Percentiles rank a stretch among this genome's conserved stretches.
phyloP scores from a whole-genome alignment of 345 rosid species.

The Limnanthes douglasii region DNA sequence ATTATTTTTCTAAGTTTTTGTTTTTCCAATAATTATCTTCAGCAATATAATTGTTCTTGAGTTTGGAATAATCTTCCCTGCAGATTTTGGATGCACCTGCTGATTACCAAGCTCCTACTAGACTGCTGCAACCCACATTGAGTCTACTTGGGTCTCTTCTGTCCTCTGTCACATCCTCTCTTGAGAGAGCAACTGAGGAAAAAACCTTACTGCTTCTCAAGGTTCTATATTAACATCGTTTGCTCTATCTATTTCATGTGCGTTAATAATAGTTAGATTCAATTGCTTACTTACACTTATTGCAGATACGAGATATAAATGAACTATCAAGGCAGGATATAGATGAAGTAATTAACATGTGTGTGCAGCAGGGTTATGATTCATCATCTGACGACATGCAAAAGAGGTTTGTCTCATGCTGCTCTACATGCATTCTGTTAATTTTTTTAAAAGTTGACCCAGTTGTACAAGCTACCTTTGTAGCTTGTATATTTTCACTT shows the following conservation, averaged over 20 bases:
- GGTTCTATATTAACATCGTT: slow-evolving; percentile 18
- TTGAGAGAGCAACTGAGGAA: slow-evolving; percentile 85
- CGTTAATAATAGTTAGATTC: not conserved
- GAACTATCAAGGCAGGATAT: slow-evolving; percentile 95
- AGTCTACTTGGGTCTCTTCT: slow-evolving; percentile 46
- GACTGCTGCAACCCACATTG: slow-evolving; percentile 61
- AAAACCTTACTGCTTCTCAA: slow-evolving; percentile 67
- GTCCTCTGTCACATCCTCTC: slow-evolving; percentile 39
- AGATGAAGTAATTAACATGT: slow-evolving; percentile 69
- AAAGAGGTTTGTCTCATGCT: slow-evolving; percentile 60
- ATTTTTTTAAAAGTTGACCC: not conserved
- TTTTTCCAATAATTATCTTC: not conserved
- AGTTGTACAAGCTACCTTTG: not conserved
- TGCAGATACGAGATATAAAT: slow-evolving; percentile 78
- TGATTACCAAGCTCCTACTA: slow-evolving; percentile 30
- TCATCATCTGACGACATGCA: slow-evolving; percentile 68
- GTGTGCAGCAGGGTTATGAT: slow-evolving; percentile 35
- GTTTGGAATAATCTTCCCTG: slow-evolving; percentile 4
- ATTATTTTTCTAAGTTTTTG: not conserved
- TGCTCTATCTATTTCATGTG: slow-evolving; percentile 1
- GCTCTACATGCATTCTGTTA: no score
- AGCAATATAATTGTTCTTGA: slow-evolving; percentile 4
- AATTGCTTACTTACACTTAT: slow-evolving; percentile 3
- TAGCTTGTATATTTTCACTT: not conserved
- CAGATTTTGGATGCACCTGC: slow-evolving; percentile 41